Evolutionary conservation across 352 stramenopile genomes (phyloP), one percentile per base, ranked within the genome.

Genomic region (Phytophthora macrochlamydospora): DNA sequence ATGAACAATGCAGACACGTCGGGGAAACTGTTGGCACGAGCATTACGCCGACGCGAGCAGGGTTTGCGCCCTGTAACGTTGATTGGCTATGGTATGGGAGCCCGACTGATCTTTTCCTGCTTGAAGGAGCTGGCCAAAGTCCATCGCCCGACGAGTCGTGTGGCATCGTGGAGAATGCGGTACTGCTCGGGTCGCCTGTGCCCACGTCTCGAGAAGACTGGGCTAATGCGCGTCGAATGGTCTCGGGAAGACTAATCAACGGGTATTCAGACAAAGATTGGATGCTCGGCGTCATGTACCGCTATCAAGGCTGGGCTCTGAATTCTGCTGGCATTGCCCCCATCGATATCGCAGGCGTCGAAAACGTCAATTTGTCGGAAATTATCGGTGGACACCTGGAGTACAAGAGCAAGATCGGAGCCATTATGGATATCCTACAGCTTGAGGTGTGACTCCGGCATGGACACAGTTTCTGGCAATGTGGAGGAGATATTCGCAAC

Each of bases 271-370:
- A 89, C 29, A 91, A 93, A 49, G 93, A 98, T 76, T 94, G 87
- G 79, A 97, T 97, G 83, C 78, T 98, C 24, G 85, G 83, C 14
- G 71, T 98, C 42, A 93, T 98, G 78, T 98, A 97, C 64, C 81
- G 92, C 7, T 93, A 93, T 53, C 87, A 96, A 50, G 83, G 85
- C 30, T 95, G 82, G 87, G 70, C 86, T 14, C 56, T 95, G 11
- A 87, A 93, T 66, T 91, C 86, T 6, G 86, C 88, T 2, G 88
- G 88, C 6, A 92, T 95, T 24, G 60, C 71, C 0, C 76, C 88
- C 9, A 75, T 94, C 40, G 67, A 92, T 13, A 83, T 89, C 45
- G 42, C 60, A 9, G 83, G 86, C 12, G 70, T 97, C 8, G 90
- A 97, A 61, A 95, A 97, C 55, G 83, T 91, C 24, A 75, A 97